Conservation (phyloP, 345 rosid species). For the Rhodomyrtus tomentosa region DNA sequence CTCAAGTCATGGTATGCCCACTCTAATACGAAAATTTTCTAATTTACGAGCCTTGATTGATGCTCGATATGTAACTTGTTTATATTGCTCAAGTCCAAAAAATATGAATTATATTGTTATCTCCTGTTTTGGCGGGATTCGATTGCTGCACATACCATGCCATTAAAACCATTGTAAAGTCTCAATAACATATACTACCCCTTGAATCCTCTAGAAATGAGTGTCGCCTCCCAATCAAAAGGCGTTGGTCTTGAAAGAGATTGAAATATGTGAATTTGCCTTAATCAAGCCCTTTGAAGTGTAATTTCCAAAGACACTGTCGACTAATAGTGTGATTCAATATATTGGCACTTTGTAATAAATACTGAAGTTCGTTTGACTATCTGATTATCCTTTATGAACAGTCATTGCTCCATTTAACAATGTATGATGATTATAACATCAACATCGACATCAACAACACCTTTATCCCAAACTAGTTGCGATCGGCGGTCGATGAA, state of each 20-base stretch:
- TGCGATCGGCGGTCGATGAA: no score
- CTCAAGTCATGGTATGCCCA: constrained; percentile 40
- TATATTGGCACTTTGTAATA: neutral
- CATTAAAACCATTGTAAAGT: neutral
- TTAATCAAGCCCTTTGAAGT: neutral
- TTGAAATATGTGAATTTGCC: neutral
- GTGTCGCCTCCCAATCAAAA: neutral
- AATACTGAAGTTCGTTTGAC: neutral
- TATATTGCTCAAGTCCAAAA: neutral
- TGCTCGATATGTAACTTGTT: neutral
- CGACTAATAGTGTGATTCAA: neutral
- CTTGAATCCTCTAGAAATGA: neutral
- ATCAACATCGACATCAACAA: no score
- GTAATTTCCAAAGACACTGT: neutral
- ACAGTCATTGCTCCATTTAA: neutral
- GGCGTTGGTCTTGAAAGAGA: neutral
- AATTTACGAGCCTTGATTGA: neutral
- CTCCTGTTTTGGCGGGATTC: neutral
- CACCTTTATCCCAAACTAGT: no score
- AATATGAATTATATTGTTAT: neutral
- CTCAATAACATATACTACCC: neutral
- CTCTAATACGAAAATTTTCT: neutral
- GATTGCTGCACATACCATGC: neutral
- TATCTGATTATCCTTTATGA: neutral
- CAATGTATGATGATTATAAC: no score